phyloP scores from a whole-genome alignment of 345 rosid genomes.

The Pistacia atlantica region DNA sequence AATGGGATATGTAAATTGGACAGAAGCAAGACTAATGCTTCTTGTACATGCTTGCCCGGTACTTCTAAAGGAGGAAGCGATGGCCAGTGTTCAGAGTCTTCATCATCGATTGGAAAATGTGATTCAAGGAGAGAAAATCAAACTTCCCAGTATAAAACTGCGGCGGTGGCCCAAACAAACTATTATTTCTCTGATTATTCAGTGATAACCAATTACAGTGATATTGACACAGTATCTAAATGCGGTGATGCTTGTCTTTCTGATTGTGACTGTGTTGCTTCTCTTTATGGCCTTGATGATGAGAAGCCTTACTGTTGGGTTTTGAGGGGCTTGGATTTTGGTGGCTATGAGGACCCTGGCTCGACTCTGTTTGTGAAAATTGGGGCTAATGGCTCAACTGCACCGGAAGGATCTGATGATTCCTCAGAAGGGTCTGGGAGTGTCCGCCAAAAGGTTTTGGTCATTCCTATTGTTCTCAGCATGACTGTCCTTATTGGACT shows the following conservation, averaged over 20 bases:
- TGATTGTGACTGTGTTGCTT: conserved; percentile 81
- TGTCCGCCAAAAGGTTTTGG: conserved; percentile 44
- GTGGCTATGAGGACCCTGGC: conserved; percentile 78
- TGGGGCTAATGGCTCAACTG: conserved; percentile 46
- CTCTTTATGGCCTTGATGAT: conserved; percentile 85
- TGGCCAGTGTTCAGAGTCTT: conserved; percentile 48
- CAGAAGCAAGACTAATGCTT: conserved; percentile 70
- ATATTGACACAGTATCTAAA: conserved; percentile 44
- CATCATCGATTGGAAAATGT: conserved; percentile 51
- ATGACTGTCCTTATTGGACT: conserved; percentile 63
- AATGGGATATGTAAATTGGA: conserved; percentile 78
- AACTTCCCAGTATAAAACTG: conserved; percentile 43
- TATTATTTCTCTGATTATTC: conserved; percentile 71
- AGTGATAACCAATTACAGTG: conserved; percentile 70
- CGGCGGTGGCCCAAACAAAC: conserved; percentile 69
- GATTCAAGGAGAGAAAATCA: conserved; percentile 32
- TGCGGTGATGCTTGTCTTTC: conserved; percentile 82
- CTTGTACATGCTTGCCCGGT: conserved; percentile 78
- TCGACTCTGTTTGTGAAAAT: conserved; percentile 78
- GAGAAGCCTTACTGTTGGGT: conserved; percentile 94
- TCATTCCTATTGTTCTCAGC: conserved; percentile 62
- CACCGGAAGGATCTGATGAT: conserved; percentile 17
- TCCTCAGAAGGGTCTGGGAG: conserved; percentile 18
- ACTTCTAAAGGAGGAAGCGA: conserved; percentile 40
- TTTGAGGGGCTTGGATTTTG: conserved; percentile 65